Conservation (phyloP, 2,329 filamentous ascomycete species). For the Xylariaceae sp. region DNA sequence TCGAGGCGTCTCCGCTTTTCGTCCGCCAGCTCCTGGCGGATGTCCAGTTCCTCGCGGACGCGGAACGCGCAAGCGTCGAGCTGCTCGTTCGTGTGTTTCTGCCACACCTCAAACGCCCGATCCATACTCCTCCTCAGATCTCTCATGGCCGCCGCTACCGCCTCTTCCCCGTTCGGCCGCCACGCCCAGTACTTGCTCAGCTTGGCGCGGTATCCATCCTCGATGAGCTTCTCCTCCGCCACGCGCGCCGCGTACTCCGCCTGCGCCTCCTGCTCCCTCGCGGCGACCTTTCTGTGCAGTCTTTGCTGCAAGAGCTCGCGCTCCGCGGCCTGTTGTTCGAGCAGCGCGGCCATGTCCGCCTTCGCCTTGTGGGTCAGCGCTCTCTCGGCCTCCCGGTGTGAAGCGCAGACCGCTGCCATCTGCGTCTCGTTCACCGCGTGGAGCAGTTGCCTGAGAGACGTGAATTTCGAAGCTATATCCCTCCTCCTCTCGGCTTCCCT, state of each 20-base stretch:
- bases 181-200: constrained; percentile 36
- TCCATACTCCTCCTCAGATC: constrained; percentile 38
- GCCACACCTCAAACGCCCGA: constrained; percentile 35
- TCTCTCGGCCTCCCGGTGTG: constrained; percentile 15
- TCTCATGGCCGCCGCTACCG: constrained; percentile 31
- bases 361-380: constrained; percentile 23
- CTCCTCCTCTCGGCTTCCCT: constrained; percentile 37
- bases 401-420: constrained; percentile 31
- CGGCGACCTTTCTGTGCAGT: constrained; percentile 30
- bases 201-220: constrained; percentile 38
- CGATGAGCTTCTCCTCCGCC: constrained; percentile 37
- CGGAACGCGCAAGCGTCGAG: constrained; percentile 32
- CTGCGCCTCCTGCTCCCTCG: constrained; percentile 32
- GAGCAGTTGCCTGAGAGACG: constrained; percentile 33
- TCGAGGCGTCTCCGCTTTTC: constrained; percentile 31
- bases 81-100: constrained; percentile 37
- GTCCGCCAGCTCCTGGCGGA: constrained; percentile 40
- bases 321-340: constrained; percentile 31
- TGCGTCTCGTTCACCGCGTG: constrained; percentile 40
- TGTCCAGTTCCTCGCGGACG: constrained; percentile 36
- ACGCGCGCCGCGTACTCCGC: constrained; percentile 39
- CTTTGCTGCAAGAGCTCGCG: constrained; percentile 21
- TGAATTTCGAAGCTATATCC: constrained; percentile 36
- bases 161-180: constrained; percentile 28
- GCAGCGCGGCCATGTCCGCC: constrained; percentile 27